Evolutionary conservation across 345 rosid genomes (phyloP).

Genomic region (Moricandia arvensis): DNA sequence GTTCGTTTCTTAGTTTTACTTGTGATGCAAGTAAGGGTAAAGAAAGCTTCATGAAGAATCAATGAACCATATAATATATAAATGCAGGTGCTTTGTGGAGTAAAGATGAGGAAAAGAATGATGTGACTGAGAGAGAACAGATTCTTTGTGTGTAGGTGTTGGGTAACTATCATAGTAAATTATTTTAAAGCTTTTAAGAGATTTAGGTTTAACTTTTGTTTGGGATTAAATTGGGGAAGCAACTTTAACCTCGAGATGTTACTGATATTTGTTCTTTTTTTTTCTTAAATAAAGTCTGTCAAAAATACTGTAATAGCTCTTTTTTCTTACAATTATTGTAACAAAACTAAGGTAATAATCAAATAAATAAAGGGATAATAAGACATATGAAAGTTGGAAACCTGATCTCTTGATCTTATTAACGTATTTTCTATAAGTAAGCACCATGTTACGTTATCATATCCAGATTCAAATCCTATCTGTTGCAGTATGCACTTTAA

Average conservation of each 20-base stretch:
- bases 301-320: slow-evolving; percentile 2
- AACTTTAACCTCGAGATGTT: slow-evolving; percentile 25
- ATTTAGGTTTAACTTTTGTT: slow-evolving; percentile 23
- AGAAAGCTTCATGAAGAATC: slow-evolving; percentile 40
- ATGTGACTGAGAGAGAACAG: slow-evolving; percentile 24
- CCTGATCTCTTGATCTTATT: neutral
- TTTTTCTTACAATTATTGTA: slow-evolving; percentile 4
- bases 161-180: slow-evolving; percentile 34
- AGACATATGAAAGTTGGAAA: neutral
- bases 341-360: neutral
- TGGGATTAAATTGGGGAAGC: slow-evolving; percentile 9
- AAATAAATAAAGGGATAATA: neutral
- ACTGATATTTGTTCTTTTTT: slow-evolving; percentile 23
- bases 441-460: neutral
- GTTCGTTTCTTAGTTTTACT: slow-evolving; percentile 53
- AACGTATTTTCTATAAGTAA: neutral
- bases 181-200: slow-evolving; percentile 24
- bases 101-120: slow-evolving; percentile 37
- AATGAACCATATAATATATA: slow-evolving; percentile 19
- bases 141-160: slow-evolving; percentile 42
- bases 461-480: neutral
- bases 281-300: neutral
- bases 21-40: slow-evolving; percentile 69
- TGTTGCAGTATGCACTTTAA: neutral
- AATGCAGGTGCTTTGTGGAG: slow-evolving; percentile 31